These are phyloP conservation scores for Hansenula lynferdii DNA, from an alignment of 1,139 yeast genomes.

Conservation along the genomic window DNA sequence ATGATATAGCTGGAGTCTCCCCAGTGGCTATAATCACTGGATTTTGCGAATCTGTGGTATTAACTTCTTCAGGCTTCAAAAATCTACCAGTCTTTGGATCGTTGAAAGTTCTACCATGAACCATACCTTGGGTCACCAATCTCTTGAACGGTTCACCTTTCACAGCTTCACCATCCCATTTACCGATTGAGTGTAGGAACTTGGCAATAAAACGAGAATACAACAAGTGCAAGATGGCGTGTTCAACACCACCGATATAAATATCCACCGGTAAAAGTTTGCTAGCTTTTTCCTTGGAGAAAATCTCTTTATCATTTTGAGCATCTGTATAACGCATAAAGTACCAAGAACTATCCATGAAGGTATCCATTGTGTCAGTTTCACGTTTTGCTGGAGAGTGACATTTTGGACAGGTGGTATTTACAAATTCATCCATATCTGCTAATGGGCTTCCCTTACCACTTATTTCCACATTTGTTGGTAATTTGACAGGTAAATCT, in stretches of 20 bases:
- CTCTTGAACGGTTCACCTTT: constrained; percentile 76
- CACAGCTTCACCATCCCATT: constrained; percentile 48
- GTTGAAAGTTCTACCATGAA: constrained; percentile 79
- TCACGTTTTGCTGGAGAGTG: constrained; percentile 74
- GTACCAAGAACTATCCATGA: constrained; percentile 98
- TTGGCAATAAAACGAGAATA: constrained; percentile 84
- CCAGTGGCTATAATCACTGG: constrained; percentile 51
- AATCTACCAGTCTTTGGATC: constrained; percentile 73
- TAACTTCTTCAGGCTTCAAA: constrained; percentile 72
- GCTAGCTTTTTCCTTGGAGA: constrained; percentile 47
- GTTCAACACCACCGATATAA: constrained; percentile 94
- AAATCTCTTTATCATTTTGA: constrained; percentile 39
- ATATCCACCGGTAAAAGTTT: constrained; percentile 76
- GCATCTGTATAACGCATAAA: constrained; percentile 81
- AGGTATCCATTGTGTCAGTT: constrained; percentile 98
- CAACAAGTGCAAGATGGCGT: constrained; percentile 85
- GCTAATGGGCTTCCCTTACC: constrained; percentile 73
- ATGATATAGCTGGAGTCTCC: constrained; percentile 47
- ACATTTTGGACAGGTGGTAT: constrained; percentile 80
- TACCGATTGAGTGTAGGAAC: constrained; percentile 59
- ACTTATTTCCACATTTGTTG: constrained; percentile 44
- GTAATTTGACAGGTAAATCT: constrained; percentile 77
- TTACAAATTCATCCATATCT: constrained; percentile 61
- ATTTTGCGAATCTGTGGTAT: constrained; percentile 31
- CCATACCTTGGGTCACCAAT: constrained; percentile 96